A percentile compares a stretch with the other conserved stretches of the same genome.
phyloP scores from a whole-genome alignment of 345 rosid species.

The Murraya koenigii region DNA sequence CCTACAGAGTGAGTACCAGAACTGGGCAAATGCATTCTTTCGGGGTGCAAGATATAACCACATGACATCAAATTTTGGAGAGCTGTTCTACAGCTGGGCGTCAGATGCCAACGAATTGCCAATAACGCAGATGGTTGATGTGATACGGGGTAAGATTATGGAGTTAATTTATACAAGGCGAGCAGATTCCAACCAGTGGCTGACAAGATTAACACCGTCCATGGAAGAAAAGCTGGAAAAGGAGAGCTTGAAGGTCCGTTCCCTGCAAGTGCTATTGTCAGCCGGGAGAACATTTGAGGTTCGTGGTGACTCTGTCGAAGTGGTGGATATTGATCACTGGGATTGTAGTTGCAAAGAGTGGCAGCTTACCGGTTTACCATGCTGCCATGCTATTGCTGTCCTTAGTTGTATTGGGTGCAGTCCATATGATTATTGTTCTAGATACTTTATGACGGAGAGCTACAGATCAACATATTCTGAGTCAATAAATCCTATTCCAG shows the following conservation, averaged over 20 bases:
- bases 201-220: conserved; percentile 66
- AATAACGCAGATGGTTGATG: conserved; percentile 91
- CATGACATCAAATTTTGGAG: conserved; percentile 77
- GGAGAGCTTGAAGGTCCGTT: conserved; percentile 47
- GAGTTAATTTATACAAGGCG: conserved; percentile 55
- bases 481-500: conserved; percentile 66
- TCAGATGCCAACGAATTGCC: conserved; percentile 86
- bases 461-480: conserved; percentile 69
- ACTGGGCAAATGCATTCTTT: conserved; percentile 89
- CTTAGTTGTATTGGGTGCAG: conserved; percentile 51
- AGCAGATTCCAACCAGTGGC: conserved; percentile 51
- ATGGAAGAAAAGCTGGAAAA: conserved; percentile 76
- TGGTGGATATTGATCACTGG: conserved; percentile 67
- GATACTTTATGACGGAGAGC: conserved; percentile 66
- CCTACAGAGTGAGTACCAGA: conserved; percentile 71
- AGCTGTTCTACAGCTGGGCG: conserved; percentile 75
- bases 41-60: conserved; percentile 85
- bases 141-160: conserved; percentile 69
- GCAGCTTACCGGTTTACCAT: conserved; percentile 84
- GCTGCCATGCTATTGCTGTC: conserved; percentile 74
- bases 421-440: conserved; percentile 70
- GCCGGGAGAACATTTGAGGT: conserved; percentile 75
- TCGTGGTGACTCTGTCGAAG: conserved; percentile 69
- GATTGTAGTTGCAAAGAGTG: conserved; percentile 89
- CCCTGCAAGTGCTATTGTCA: conserved; percentile 54